Evolutionary conservation across 371 early-diverging fungal species (phyloP).

Genomic region (Rhizopus stolonifer): DNA sequence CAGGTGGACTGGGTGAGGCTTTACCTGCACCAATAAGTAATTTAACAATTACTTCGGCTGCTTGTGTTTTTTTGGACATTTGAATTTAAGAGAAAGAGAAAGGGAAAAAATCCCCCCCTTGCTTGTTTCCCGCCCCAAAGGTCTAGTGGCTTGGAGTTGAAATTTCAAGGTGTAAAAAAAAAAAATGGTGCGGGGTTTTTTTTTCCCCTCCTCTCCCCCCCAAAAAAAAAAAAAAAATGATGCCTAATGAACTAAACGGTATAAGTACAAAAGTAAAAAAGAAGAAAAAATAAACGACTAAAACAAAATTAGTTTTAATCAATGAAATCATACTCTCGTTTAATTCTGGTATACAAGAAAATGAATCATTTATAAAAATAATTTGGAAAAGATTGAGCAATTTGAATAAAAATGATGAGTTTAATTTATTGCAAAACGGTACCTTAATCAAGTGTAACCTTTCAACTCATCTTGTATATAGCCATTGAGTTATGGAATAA

Average conservation of each 20-base stretch:
- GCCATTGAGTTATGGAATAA: slow-evolving; percentile 12
- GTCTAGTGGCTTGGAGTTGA: neutral
- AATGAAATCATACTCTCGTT: slow-evolving; percentile 2
- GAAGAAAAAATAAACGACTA: neutral
- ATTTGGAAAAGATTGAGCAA: slow-evolving; percentile 7
- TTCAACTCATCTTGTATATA: neutral
- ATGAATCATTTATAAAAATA: slow-evolving; percentile 5
- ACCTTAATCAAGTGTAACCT: neutral
- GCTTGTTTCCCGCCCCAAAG: no score
- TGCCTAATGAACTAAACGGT: slow-evolving; percentile 6
- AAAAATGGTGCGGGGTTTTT: neutral
- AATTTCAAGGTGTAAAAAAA: no score
- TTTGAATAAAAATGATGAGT: neutral
- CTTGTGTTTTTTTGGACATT: slow-evolving; percentile 54
- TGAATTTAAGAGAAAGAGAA: neutral
- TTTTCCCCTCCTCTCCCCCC: neutral
- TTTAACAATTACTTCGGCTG: slow-evolving; percentile 56
- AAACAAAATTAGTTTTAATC: neutral
- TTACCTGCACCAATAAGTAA: slow-evolving; percentile 85
- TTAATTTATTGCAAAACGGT: neutral
- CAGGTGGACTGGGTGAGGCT: slow-evolving; percentile 94
- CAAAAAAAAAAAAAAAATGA: no score
- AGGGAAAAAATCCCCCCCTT: no score
- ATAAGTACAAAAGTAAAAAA: neutral
- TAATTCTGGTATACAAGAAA: neutral